These are phyloP conservation scores for Nicotiana paniculata DNA, from an alignment of 257 asterid genomes.

Conservation along the genomic window DNA sequence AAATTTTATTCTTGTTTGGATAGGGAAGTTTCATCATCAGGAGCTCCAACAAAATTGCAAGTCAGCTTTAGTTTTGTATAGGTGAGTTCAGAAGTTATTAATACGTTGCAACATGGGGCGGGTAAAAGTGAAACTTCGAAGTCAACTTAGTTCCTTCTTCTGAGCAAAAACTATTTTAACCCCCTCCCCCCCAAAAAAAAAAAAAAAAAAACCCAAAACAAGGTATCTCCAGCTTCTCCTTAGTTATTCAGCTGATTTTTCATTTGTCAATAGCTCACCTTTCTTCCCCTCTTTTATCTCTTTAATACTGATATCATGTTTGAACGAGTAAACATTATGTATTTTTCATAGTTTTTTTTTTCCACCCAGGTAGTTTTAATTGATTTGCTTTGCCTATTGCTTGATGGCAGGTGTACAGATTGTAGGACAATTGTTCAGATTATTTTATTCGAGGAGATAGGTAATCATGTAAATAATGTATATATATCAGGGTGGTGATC, in stretches of 20 bases:
- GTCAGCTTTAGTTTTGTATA: background rate
- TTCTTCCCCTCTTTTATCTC: background rate
- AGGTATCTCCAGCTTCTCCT: background rate
- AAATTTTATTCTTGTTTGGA: background rate
- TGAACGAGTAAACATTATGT: background rate
- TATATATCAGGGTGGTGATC: constrained; percentile 20
- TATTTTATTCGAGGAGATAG: constrained; percentile 23
- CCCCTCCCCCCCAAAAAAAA: background rate
- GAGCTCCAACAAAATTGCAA: constrained; percentile 6
- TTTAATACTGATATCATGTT: background rate
- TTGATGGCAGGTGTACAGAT: constrained; percentile 51
- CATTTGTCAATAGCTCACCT: background rate
- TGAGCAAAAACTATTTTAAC: background rate
- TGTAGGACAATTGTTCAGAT: constrained; percentile 11
- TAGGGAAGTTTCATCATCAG: background rate
- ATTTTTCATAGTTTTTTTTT: background rate
- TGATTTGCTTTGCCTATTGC: background rate
- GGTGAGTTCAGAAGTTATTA: background rate
- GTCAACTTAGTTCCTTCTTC: background rate
- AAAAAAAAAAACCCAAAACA: no score
- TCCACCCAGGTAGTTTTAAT: background rate
- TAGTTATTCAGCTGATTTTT: background rate
- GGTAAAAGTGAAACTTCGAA: background rate
- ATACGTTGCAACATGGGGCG: background rate
- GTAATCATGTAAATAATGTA: constrained; percentile 34